phyloP scores from a whole-genome alignment of 768 basidiomycete species.

The Termitomyces sp. region DNA sequence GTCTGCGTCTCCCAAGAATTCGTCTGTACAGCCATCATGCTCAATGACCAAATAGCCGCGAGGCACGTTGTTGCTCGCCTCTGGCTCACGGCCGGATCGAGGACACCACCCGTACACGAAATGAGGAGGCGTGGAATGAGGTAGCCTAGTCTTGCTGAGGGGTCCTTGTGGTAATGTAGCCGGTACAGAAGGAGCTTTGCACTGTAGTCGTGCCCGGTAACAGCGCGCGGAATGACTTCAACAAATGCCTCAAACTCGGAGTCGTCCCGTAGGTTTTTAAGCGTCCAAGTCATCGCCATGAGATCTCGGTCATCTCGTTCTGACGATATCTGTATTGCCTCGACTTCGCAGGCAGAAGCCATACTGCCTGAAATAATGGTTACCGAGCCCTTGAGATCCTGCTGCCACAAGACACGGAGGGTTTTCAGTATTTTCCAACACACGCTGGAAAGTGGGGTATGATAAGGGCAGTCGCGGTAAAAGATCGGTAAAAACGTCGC shows the following conservation, averaged over 20 bases:
- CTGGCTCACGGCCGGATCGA: conserved; percentile 21
- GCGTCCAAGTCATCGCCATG: not conserved
- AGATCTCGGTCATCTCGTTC: not conserved
- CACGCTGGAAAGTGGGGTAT: conserved; percentile 27
- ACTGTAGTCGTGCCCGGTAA: not conserved
- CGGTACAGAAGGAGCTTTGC: not conserved
- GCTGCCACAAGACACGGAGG: conserved; percentile 21
- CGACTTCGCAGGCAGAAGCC: not conserved
- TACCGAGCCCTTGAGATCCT: conserved; percentile 15
- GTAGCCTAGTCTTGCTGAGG: not conserved
- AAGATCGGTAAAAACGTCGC: conserved; percentile 31
- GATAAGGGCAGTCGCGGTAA: conserved; percentile 31
- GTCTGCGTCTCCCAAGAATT: conserved; percentile 7
- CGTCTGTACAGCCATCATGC: conserved; percentile 35
- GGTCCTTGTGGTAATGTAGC: not conserved
- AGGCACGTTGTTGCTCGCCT: conserved; percentile 31
- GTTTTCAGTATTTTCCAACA: conserved; percentile 26
- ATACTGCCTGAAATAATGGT: not conserved
- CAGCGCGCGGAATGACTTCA: not conserved
- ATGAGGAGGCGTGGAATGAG: conserved; percentile 26
- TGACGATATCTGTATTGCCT: not conserved
- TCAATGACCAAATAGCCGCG: conserved; percentile 38
- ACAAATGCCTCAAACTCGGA: not conserved
- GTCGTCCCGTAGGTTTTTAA: not conserved
- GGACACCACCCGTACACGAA: conserved; percentile 23